These are phyloP conservation scores for Trichoderma gamsii DNA, from an alignment of 495 filamentous ascomycete species.

Conservation along the genomic window DNA sequence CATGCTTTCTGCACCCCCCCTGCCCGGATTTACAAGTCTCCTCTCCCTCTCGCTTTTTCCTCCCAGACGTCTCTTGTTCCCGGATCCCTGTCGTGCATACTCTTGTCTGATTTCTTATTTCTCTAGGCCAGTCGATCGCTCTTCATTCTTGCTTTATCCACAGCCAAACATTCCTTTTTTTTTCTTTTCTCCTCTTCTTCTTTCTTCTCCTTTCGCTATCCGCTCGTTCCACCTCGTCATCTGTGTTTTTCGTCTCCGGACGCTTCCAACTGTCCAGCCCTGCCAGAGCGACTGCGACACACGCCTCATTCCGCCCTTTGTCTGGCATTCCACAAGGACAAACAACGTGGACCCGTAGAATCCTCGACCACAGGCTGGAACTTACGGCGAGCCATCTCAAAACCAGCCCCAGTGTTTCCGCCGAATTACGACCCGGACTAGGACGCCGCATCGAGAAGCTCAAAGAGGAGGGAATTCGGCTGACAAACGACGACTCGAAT, in stretches of 20 bases:
- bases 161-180: background rate
- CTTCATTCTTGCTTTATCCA: constrained; percentile 1
- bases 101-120: constrained; percentile 9
- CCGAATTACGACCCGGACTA: background rate
- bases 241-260: background rate
- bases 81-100: constrained; percentile 5
- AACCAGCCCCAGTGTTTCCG: background rate
- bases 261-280: background rate
- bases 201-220: background rate
- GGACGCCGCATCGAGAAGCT: background rate
- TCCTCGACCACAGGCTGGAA: constrained; percentile 4
- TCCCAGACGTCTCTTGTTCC: background rate
- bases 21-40: background rate
- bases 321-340: background rate
- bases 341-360: background rate
- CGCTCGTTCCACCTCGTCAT: background rate
- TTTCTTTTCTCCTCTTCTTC: background rate
- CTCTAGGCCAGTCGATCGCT: constrained; percentile 12
- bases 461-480: background rate
- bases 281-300: background rate
- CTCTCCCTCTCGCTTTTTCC: background rate
- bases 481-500: background rate
- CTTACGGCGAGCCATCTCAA: background rate
- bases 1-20: background rate
- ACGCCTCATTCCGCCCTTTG: too few species aligned